A percentile compares a stretch with the other conserved stretches of the same genome.
Evolutionary conservation across 2,329 filamentous ascomycete genomes (phyloP).

Genomic region (Fusarium nygamai): DNA sequence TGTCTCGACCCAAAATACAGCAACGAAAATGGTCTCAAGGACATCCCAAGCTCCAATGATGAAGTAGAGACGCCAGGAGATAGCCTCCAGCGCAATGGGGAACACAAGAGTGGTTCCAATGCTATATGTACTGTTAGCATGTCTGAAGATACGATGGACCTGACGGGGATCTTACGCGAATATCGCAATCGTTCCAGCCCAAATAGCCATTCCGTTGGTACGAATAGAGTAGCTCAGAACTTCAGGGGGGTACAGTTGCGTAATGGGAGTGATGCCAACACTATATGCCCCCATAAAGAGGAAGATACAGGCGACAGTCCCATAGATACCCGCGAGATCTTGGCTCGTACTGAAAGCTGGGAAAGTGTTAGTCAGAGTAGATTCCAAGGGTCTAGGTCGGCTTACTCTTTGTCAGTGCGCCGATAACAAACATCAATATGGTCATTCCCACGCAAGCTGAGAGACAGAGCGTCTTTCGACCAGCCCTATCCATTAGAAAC

Average conservation of each 20-base stretch:
- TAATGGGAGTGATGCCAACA: neutral
- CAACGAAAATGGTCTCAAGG: neutral
- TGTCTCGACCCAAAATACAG: neutral
- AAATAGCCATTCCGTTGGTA: neutral
- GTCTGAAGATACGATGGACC: rapidly evolving
- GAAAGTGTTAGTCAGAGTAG: neutral
- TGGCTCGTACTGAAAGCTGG: neutral
- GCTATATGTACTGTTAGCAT: neutral
- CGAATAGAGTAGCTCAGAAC: neutral
- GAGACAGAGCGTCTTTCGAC: neutral
- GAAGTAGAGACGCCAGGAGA: neutral
- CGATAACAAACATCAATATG: neutral
- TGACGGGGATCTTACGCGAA: neutral
- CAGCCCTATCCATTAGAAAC: neutral
- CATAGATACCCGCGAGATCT: neutral
- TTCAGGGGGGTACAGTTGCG: neutral
- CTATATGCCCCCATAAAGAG: neutral
- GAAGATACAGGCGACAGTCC: neutral
- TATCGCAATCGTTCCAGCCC: neutral
- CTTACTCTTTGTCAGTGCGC: neutral
- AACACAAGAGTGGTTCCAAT: neutral
- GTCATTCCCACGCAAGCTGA: neutral
- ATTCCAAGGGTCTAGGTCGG: rapidly evolving
- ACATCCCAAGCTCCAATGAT: neutral
- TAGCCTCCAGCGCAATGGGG: neutral